Conservation (phyloP, 2,329 filamentous ascomycete genomes). For the Sclerotinia minor region DNA sequence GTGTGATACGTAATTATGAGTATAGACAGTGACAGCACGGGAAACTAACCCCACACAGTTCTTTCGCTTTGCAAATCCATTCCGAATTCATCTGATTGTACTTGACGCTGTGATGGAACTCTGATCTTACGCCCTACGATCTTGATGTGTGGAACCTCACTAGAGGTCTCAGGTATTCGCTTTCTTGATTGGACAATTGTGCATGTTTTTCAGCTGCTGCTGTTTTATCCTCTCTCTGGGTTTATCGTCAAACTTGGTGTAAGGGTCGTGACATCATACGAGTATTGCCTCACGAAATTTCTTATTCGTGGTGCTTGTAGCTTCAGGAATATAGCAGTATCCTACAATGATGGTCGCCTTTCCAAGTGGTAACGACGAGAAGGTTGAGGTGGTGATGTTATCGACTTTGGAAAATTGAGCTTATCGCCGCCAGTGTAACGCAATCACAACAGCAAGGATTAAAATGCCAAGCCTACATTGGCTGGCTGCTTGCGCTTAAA, state of each 20-base stretch:
- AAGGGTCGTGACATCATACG: not conserved
- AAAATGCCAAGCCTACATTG: no score
- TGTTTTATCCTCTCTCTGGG: no score
- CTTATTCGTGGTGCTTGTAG: not conserved
- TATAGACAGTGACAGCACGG: not conserved
- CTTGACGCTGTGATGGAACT: not conserved
- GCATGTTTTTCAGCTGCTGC: not conserved
- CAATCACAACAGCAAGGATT: no score
- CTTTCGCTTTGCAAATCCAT: not conserved
- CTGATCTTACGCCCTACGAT: not conserved
- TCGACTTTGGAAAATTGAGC: no score
- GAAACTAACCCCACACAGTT: not conserved
- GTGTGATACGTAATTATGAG: no score
- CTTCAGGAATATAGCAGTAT: not conserved
- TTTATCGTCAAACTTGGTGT: no score
- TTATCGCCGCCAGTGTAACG: no score
- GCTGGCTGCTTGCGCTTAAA: no score
- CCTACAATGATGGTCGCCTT: not conserved
- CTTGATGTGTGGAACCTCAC: not conserved
- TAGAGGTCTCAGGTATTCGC: not conserved
- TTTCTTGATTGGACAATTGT: not conserved
- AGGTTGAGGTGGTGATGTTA: not conserved
- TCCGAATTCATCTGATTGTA: not conserved
- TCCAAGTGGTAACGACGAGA: not conserved
- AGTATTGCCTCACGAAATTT: not conserved